Evolutionary conservation across 768 basidiomycete species (phyloP), one percentile per base, ranked within the genome.

Genomic region (Amanita subjunquillea): DNA sequence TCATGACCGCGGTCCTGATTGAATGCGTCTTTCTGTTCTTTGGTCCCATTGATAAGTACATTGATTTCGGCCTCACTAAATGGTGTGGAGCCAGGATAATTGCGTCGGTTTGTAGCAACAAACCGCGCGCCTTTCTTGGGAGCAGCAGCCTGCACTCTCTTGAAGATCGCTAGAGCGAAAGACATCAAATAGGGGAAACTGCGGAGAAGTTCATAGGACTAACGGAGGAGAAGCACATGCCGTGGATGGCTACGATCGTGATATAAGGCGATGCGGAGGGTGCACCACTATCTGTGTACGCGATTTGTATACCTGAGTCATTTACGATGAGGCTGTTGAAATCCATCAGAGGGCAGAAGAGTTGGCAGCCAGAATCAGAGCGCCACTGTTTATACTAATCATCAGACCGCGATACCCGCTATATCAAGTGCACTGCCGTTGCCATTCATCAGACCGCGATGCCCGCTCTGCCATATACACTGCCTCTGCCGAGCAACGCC

Each of bases 241-340:
- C 60, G 56, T 61, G 58, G 5, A 61, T 50, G 15, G 56, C 56
- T 13, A 61, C 20, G 3, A 61, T 51, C 10, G 60, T 61, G 9
- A 55, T 55, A 44, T 61, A 61, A 6, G 40, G 15, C 4, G 36
- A 6, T 7, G 48, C 3, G 9, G 48, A 42, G 7, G 60, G 60
- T 23, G 56, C 44, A 12, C 58, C 60, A 36, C 50, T 56, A 23
- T 61, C 58, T 2, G 57, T 57, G 44, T 61, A 61, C 6, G 60
- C 55, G 23, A 59, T 44, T 37, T 58, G 53, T 9, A 56, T 27
- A 9, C 55, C 57, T 12, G 58, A 36, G 10, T 52, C 54, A 50
- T 51, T 30, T 6, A 51, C 37, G 37, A 40, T 13, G 40, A 51
- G 22, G n/a, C 2, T 50, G 8, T 42, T 27, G 17, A 40, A 30